These are phyloP conservation scores for Monilinia aucupariae DNA, from an alignment of 2,329 filamentous ascomycete genomes.

Conservation along the genomic window DNA sequence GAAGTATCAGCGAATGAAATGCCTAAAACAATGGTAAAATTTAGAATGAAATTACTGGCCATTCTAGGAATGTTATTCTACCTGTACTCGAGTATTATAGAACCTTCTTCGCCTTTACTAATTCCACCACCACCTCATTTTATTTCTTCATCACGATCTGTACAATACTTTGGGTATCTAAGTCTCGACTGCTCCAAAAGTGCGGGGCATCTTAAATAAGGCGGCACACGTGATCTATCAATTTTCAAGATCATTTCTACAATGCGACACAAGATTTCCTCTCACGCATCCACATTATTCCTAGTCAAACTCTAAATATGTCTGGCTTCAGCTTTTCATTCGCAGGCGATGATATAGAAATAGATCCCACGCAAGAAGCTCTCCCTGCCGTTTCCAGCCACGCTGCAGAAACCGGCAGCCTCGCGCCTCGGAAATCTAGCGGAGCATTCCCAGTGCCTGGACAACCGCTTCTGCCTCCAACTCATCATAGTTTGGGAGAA, in stretches of 20 bases:
- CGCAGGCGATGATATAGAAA: constrained; percentile 58
- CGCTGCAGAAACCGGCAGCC: constrained; percentile 35
- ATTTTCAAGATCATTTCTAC: constrained; percentile 3
- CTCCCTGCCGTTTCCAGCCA: constrained; percentile 18
- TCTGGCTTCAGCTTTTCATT: constrained; percentile 47
- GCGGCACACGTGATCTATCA: not conserved
- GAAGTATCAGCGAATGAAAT: not conserved
- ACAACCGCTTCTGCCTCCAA: constrained; percentile 53
- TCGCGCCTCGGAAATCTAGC: constrained; percentile 25
- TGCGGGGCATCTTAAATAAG: constrained; percentile 2
- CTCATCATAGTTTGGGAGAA: constrained; percentile 44
- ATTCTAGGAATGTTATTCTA: not conserved
- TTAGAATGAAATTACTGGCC: not conserved
- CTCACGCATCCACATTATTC: not conserved
- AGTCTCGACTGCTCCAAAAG: not conserved
- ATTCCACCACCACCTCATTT: not conserved
- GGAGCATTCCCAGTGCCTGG: constrained; percentile 57
- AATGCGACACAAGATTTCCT: not conserved
- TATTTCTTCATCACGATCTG: not conserved
- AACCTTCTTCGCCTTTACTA: not conserved
- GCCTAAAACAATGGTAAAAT: not conserved
- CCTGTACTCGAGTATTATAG: not conserved
- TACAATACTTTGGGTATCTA: too few species aligned
- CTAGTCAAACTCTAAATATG: not conserved
- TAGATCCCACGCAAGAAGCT: constrained; percentile 11